These are phyloP conservation scores for Phytophthora nicotianae DNA, from an alignment of 352 stramenopile genomes.

Conservation along the genomic window DNA sequence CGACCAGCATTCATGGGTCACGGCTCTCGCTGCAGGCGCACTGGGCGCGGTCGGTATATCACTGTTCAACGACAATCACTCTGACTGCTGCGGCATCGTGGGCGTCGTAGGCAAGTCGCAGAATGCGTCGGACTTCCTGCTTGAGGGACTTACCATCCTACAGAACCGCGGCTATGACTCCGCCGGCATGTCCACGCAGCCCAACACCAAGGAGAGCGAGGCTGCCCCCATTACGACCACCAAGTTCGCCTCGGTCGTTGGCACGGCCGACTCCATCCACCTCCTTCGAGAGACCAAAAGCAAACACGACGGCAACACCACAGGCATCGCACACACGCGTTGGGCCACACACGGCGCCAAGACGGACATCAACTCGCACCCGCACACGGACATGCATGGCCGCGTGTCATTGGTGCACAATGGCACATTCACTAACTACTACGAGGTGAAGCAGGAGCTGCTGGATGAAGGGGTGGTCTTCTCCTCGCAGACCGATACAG, in stretches of 20 bases:
- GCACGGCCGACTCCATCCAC: slow-evolving; percentile 94
- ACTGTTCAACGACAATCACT: slow-evolving; percentile 5
- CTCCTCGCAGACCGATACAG: slow-evolving; percentile 96
- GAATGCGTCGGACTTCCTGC: slow-evolving; percentile 78
- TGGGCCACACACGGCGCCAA: slow-evolving; percentile 99
- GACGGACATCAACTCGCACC: slow-evolving; percentile 98
- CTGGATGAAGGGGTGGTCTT: slow-evolving; percentile 92
- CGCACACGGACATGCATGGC: slow-evolving; percentile 94
- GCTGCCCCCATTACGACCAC: slow-evolving; percentile 84
- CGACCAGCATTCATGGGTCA: slow-evolving; percentile 23
- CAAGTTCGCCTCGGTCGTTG: slow-evolving; percentile 93
- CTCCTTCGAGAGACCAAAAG: slow-evolving; percentile 82
- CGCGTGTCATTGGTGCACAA: slow-evolving; percentile 98
- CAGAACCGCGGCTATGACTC: slow-evolving; percentile 98
- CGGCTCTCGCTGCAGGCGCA: slow-evolving; percentile 21
- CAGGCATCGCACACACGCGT: slow-evolving; percentile 99
- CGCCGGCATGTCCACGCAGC: slow-evolving; percentile 95
- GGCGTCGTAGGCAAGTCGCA: slow-evolving; percentile 72
- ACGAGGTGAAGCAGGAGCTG: slow-evolving; percentile 90
- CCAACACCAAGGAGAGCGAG: slow-evolving; percentile 33
- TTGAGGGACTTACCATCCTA: slow-evolving; percentile 90
- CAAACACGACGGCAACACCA: slow-evolving; percentile 84
- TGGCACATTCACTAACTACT: slow-evolving; percentile 98
- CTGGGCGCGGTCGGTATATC: slow-evolving; percentile 17
- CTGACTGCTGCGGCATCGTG: slow-evolving; percentile 78